Evolutionary conservation across 148 eudicot genomes (phyloP), one percentile per base, ranked within the genome.

Genomic region (Chenopodium quinoa): DNA sequence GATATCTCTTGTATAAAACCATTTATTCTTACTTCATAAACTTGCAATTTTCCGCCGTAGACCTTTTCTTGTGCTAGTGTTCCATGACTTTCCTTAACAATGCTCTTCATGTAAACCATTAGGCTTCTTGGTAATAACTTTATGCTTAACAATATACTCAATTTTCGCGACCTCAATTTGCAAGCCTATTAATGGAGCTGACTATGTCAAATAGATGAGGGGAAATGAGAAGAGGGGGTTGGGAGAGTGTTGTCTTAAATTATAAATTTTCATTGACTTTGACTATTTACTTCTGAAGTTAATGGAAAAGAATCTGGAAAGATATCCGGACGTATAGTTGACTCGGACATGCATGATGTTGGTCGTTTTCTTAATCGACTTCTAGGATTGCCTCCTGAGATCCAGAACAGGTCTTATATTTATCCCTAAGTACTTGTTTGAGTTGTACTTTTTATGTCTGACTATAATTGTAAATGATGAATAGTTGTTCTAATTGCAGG

Each of bases 291-390:
- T 79, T 63, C 77, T 87, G 77, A 56, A 94, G 99, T 83, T 82
- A 89, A 82, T 83, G 98, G 93, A 63, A 96, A 93, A 87, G 99
- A 96, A 73, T 76, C 92, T 66, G 92, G 93, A 75, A 96, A 91
- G 85, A 27, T 85, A 82, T 87, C 92, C 82, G 97, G 97, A 47
- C 97, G 95, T 75, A 96, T 96, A 86, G 88, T 90, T 83, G 99
- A 96, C 86, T 92, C 97, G 27, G 99, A 96, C 88, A 93, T 96
- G 95, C 90, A 93, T 83, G 97, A 93, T 88, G 98, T 96, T 80
- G 97, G 92, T 48, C 98, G 98, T 75, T 96, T 96, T 83, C 92
- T 96, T 47, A 96, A 96, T 85, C 92, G 99, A 77, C 84, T 96
- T 22, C 84, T 96, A 75, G 99, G 99, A 75, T 82, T 96, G 82